Conservation (phyloP, 73 alveolate species). For the Blepharisma stoltei region DNA sequence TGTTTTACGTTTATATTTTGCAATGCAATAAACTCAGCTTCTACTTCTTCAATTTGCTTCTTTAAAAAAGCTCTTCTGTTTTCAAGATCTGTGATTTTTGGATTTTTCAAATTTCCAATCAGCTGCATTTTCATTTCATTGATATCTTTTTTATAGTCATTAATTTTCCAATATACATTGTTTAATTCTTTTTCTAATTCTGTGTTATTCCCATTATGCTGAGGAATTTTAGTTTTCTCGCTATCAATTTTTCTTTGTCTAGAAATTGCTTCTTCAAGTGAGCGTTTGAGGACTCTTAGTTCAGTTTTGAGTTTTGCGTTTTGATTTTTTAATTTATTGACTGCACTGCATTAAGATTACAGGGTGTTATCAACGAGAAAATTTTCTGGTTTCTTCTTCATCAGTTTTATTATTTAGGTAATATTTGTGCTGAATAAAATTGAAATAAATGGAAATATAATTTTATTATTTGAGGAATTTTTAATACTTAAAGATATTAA, state of each 20-base stretch:
- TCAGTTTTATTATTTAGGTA: no score
- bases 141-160: slow-evolving; percentile 26
- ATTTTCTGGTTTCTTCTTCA: no score
- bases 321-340: background rate
- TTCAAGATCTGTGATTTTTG: background rate
- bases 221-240: background rate
- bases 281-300: background rate
- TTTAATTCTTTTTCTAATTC: slow-evolving; percentile 14
- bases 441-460: no score
- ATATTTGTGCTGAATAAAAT: no score
- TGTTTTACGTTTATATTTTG: background rate
- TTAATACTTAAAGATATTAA: no score
- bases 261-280: background rate
- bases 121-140: background rate
- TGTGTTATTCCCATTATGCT: background rate
- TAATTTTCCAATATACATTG: background rate
- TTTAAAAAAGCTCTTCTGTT: background rate
- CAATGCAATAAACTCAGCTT: background rate
- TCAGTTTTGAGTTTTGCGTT: background rate
- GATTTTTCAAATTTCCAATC: background rate
- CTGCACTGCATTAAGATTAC: slow-evolving; percentile 5
- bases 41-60: background rate
- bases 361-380: no score
- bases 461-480: no score
- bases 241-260: background rate